These are phyloP conservation scores for Cladosporium oxysporum DNA, from an alignment of 2,329 filamentous ascomycete genomes.

Conservation along the genomic window DNA sequence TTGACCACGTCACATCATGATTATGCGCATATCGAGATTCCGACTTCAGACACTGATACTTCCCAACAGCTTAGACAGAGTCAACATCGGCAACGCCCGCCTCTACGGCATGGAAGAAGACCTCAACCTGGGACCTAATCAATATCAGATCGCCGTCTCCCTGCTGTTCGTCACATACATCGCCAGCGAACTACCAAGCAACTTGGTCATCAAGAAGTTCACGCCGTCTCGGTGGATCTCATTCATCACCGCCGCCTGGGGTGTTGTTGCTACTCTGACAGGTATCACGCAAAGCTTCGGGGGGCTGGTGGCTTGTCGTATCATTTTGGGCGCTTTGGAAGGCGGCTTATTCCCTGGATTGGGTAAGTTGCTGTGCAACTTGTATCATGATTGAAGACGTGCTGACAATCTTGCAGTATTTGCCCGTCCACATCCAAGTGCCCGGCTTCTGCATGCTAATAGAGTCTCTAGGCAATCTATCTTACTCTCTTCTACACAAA, in stretches of 20 bases:
- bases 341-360: constrained; percentile 28
- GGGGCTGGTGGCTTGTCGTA: constrained; percentile 43
- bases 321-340: constrained; percentile 31
- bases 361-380: background rate
- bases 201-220: constrained; percentile 52
- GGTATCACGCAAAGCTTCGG: constrained; percentile 49
- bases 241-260: constrained; percentile 36
- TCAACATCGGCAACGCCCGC: constrained; percentile 34
- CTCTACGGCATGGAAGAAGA: constrained; percentile 46
- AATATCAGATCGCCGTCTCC: constrained; percentile 38
- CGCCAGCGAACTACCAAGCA: constrained; percentile 50
- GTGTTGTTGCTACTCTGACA: constrained; percentile 50
- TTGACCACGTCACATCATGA: background rate
- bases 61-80: background rate
- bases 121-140: constrained; percentile 43
- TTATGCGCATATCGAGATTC: background rate
- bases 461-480: constrained; percentile 31
- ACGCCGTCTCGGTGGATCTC: constrained; percentile 38
- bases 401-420: constrained; percentile 6
- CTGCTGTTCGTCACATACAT: constrained; percentile 34
- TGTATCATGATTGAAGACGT: background rate
- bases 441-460: background rate
- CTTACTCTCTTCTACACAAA: constrained; percentile 51
- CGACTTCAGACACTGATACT: background rate
- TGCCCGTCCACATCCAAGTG: background rate